A percentile compares a stretch with the other conserved stretches of the same genome.
Conservation (phyloP, 495 filamentous ascomycete species). For the Penicillium argentinense region DNA sequence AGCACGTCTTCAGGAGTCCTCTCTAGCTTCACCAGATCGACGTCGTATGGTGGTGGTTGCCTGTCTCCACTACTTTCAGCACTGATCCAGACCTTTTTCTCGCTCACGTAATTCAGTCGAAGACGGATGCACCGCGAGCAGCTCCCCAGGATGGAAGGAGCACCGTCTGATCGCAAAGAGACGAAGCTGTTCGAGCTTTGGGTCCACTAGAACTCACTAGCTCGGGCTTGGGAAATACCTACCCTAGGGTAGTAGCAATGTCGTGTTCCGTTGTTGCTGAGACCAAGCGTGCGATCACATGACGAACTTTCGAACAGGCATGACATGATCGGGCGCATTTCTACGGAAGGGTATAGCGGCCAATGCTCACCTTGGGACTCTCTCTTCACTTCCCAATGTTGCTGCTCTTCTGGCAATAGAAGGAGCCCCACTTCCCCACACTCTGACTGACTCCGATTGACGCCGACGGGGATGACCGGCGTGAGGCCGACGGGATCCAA, state of each 20-base stretch:
- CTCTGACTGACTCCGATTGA: not conserved
- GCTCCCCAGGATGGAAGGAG: not conserved
- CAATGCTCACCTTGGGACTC: no score
- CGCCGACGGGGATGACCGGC: not conserved
- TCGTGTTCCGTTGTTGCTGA: no score
- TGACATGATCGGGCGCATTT: no score
- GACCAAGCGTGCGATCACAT: no score
- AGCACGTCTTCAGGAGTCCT: not conserved
- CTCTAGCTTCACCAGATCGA: not conserved
- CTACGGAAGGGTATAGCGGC: no score
- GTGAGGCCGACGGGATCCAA: not conserved
- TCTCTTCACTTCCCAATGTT: no score
- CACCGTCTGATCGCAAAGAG: no score
- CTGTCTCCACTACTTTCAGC: not conserved
- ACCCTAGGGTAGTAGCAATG: no score
- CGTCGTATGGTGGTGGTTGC: not conserved
- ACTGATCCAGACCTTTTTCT: slow-evolving; percentile 3
- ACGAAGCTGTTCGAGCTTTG: no score
- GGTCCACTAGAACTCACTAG: no score
- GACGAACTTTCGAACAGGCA: no score
- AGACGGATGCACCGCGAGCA: slow-evolving; percentile 2
- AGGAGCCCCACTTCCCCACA: not conserved
- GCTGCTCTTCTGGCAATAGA: not conserved
- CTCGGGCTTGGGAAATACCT: no score
- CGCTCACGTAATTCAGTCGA: slow-evolving; percentile 1